These are phyloP conservation scores for Scedosporium apiospermum DNA, from an alignment of 2,329 filamentous ascomycete species.

Conservation along the genomic window DNA sequence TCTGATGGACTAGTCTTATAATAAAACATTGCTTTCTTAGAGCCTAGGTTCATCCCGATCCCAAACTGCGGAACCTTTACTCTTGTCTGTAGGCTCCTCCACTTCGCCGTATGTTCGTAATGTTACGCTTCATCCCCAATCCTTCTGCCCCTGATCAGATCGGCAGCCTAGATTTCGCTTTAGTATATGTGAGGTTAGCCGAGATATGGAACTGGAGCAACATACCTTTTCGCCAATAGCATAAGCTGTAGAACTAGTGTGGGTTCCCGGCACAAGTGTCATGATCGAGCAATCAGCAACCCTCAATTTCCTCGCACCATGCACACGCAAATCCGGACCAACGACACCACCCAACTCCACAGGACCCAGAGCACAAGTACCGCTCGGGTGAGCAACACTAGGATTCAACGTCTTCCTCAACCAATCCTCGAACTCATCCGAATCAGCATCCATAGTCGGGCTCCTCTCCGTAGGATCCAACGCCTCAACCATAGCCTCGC, in stretches of 20 bases:
- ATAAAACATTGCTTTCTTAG: no score
- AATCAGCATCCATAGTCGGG: conserved; percentile 20
- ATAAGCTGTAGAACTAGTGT: conserved; percentile 35
- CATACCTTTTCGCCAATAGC: conserved; percentile 31
- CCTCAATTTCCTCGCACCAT: conserved; percentile 28
- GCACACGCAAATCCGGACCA: conserved; percentile 23
- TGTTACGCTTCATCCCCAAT: neutral
- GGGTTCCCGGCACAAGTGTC: conserved; percentile 29
- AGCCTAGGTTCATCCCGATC: no score
- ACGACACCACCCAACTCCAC: conserved; percentile 10
- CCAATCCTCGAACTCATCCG: conserved; percentile 13
- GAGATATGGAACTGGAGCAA: neutral
- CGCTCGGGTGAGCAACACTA: conserved; percentile 9
- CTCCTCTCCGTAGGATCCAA: conserved; percentile 24
- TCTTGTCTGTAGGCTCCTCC: no score
- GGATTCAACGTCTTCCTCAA: conserved; percentile 7
- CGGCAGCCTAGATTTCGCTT: conserved; percentile 6
- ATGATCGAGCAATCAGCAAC: conserved; percentile 30
- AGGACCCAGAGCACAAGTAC: conserved; percentile 9
- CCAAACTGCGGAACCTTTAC: no score
- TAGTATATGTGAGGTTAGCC: neutral
- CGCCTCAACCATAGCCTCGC: conserved; percentile 21
- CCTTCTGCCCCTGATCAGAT: conserved; percentile 7
- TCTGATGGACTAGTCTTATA: no score
- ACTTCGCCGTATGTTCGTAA: no score